Percentiles rank a stretch among this genome's conserved stretches.
These are phyloP conservation scores for Agarophyton chilense DNA, from an alignment of 23 red algal genomes.

Conservation along the genomic window DNA sequence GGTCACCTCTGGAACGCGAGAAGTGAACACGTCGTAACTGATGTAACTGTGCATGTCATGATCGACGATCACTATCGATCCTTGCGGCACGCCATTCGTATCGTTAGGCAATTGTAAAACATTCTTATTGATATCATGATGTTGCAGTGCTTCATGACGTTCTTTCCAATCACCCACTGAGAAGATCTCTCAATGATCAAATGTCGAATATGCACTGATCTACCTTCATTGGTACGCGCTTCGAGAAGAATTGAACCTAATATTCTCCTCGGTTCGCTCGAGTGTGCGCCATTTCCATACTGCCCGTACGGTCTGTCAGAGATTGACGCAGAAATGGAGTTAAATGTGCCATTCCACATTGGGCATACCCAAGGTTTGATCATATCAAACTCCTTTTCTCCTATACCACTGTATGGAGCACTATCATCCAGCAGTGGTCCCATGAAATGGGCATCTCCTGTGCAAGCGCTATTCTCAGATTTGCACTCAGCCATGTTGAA, in stretches of 20 bases:
- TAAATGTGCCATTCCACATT: neutral
- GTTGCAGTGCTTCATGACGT: conserved; percentile 2
- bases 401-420: conserved; percentile 28
- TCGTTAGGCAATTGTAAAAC: neutral
- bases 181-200: conserved; percentile 9
- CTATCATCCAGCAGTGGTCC: conserved; percentile 24
- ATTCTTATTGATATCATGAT: conserved; percentile 1
- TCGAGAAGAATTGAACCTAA: neutral
- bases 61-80: neutral
- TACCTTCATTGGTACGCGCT: neutral
- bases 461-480: neutral
- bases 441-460: neutral
- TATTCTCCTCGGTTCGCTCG: neutral
- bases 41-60: conserved; percentile 45
- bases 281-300: conserved; percentile 14
- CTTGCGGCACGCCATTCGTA: neutral
- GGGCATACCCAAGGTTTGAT: neutral
- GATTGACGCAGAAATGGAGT: neutral
- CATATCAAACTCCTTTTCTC: neutral
- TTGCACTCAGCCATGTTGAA: neutral
- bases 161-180: conserved; percentile 25
- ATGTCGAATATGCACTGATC: neutral
- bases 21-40: neutral
- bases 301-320: neutral
- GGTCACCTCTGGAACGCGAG: too few relatives aligned